Conservation (phyloP, 2,329 filamentous ascomycete genomes). For the Trichoderma polysporum region DNA sequence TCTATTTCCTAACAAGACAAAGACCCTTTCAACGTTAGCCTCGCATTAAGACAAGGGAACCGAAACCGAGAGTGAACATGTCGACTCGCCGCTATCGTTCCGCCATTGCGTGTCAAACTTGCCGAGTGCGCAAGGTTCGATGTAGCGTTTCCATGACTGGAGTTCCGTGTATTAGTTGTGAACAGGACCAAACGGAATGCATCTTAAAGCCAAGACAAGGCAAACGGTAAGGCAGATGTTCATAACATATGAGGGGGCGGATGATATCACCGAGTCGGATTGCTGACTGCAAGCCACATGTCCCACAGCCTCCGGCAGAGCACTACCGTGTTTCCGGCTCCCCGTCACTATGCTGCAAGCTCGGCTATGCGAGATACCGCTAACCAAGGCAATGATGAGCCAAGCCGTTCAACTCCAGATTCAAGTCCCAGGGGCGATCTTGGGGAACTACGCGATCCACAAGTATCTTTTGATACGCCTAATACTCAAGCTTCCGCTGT, state of each 20-base stretch:
- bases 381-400: not conserved
- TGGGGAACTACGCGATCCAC: not conserved
- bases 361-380: constrained; percentile 2
- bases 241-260: not conserved
- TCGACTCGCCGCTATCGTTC: constrained; percentile 17
- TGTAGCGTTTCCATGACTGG: constrained; percentile 17
- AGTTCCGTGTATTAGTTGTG: constrained; percentile 16
- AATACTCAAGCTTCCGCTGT: not conserved
- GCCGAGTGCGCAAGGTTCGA: constrained; percentile 16
- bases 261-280: not conserved
- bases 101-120: constrained; percentile 15
- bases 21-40: not conserved
- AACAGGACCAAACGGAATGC: constrained; percentile 17
- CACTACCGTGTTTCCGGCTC: constrained; percentile 13
- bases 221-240: constrained; percentile 2
- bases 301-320: constrained; percentile 15
- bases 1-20: constrained; percentile 6
- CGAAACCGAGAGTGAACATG: not conserved
- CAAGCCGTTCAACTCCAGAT: not conserved
- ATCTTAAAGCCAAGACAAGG: constrained; percentile 15
- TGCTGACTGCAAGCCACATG: constrained; percentile 2
- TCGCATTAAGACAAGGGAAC: not conserved
- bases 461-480: not conserved
- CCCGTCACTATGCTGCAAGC: constrained; percentile 14
- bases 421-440: not conserved